These are phyloP conservation scores for Murraya paniculata DNA, from an alignment of 345 rosid genomes.

Conservation along the genomic window DNA sequence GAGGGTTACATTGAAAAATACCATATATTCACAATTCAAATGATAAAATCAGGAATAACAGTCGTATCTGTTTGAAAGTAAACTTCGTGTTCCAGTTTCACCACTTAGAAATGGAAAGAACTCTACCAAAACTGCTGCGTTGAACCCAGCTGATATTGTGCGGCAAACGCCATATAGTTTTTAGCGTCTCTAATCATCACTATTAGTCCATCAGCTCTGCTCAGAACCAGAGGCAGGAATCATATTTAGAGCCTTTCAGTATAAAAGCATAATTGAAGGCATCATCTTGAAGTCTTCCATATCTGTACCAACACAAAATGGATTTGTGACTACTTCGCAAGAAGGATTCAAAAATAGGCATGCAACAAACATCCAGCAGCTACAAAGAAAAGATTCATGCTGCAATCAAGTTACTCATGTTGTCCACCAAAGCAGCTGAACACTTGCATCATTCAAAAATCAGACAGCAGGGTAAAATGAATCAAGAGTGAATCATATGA, in stretches of 20 bases:
- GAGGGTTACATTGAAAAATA: background rate
- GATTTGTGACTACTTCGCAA: background rate
- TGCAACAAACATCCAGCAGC: no score
- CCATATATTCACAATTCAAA: background rate
- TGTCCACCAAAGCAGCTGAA: background rate
- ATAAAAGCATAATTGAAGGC: constrained; percentile 65
- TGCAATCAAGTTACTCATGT: background rate
- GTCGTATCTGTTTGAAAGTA: background rate
- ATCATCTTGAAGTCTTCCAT: constrained; percentile 73
- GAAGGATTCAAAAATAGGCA: no score
- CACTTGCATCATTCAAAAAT: background rate
- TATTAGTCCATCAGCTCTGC: background rate
- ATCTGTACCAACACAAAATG: constrained; percentile 40
- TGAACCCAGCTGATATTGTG: no score
- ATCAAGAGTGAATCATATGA: background rate
- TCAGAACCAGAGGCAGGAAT: constrained; percentile 40
- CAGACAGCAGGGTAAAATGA: background rate
- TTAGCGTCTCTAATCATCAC: background rate
- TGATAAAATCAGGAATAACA: background rate
- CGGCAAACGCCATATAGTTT: background rate
- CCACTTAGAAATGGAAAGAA: background rate
- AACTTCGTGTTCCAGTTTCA: no score
- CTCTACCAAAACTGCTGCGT: no score
- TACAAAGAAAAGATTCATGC: no score
- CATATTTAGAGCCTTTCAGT: constrained; percentile 65